Evolutionary conservation across 140 eudicot genomes (phyloP).

Genomic region (Artemisia princeps): DNA sequence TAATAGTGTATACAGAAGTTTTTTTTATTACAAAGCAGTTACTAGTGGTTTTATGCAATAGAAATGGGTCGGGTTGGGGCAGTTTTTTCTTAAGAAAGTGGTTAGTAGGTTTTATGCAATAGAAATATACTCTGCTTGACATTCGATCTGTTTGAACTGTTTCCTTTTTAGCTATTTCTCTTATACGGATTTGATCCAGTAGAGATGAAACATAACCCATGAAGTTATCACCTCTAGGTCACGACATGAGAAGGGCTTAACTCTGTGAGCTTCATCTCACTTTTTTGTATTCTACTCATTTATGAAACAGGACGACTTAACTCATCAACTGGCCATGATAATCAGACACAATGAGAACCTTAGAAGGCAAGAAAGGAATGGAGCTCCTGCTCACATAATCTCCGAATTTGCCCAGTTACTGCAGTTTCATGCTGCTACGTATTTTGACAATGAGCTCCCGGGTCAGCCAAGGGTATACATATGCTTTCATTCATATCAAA

Average conservation of each 20-base stretch:
- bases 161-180: too few relatives aligned
- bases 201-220: background rate
- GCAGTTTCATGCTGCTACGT: slow-evolving; percentile 87
- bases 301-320: slow-evolving; percentile 63
- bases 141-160: too few relatives aligned
- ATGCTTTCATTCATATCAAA: slow-evolving; percentile 1
- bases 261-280: slow-evolving; percentile 11
- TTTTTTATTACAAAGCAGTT: too few relatives aligned
- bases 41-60: too few relatives aligned
- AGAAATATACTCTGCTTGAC: too few relatives aligned
- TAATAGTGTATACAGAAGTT: too few relatives aligned
- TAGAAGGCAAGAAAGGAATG: slow-evolving; percentile 81
- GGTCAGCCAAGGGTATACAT: slow-evolving; percentile 74
- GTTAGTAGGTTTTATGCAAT: too few relatives aligned
- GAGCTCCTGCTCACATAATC: slow-evolving; percentile 96
- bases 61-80: too few relatives aligned
- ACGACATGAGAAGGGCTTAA: slow-evolving; percentile 11
- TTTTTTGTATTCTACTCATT: background rate
- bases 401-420: slow-evolving; percentile 78
- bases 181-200: too few relatives aligned
- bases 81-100: too few relatives aligned
- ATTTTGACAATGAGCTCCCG: slow-evolving; percentile 85
- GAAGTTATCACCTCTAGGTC: slow-evolving; percentile 61
- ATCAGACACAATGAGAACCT: slow-evolving; percentile 87
- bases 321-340: slow-evolving; percentile 92